Conservation (phyloP, 2,329 filamentous ascomycete genomes). For the Colletotrichum caudatum region DNA sequence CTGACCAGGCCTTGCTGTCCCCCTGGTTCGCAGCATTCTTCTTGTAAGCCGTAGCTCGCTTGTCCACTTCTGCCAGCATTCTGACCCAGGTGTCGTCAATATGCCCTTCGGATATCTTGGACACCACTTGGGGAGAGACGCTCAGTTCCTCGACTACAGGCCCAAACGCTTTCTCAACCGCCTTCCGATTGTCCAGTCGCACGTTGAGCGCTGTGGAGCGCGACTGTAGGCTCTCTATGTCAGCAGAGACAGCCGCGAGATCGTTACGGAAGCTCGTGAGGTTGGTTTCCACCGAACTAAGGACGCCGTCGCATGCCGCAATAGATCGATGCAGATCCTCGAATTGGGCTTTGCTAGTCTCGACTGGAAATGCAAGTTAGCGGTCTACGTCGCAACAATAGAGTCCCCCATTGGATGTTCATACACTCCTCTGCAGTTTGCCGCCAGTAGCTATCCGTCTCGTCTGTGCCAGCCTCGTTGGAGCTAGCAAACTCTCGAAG, state of each 20-base stretch:
- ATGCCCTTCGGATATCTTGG: constrained; percentile 86
- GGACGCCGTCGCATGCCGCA: constrained; percentile 88
- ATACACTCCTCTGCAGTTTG: constrained; percentile 80
- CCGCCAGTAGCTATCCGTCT: constrained; percentile 48
- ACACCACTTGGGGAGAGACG: constrained; percentile 85
- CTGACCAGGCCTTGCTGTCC: constrained; percentile 80
- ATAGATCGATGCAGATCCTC: constrained; percentile 94
- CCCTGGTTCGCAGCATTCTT: constrained; percentile 71
- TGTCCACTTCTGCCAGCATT: constrained; percentile 85
- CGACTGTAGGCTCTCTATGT: constrained; percentile 93
- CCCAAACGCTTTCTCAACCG: constrained; percentile 87
- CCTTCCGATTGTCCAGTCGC: constrained; percentile 87
- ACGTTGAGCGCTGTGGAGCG: constrained; percentile 86
- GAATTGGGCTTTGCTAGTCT: constrained; percentile 85
- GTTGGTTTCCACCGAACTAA: constrained; percentile 93
- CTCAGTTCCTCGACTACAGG: constrained; percentile 93
- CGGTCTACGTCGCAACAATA: constrained; percentile 8
- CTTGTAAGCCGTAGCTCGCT: constrained; percentile 78
- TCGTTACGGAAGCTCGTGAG: constrained; percentile 94
- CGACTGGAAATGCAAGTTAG: constrained; percentile 63
- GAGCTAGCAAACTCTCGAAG: constrained; percentile 75
- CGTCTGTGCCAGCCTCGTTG: constrained; percentile 47
- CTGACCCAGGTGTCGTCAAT: constrained; percentile 93
- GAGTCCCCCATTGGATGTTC: constrained; percentile 45
- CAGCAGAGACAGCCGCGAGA: constrained; percentile 89